Conservation (phyloP, 352 stramenopile genomes). For the Phytophthora brassicae region DNA sequence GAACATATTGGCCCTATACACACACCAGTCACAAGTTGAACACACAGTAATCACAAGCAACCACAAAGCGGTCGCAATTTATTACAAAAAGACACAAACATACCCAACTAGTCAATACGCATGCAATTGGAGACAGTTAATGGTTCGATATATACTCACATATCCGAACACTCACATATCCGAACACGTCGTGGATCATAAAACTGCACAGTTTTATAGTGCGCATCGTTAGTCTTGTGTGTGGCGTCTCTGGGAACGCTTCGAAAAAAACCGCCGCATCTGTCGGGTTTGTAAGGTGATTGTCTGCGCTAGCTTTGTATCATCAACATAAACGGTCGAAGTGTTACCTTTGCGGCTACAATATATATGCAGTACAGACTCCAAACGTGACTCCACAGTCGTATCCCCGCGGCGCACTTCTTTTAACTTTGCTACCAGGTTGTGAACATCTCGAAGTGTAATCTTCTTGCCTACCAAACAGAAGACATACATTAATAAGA, state of each 20-base stretch:
- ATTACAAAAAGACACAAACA: background rate
- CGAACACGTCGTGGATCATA: background rate
- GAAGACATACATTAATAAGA: no score
- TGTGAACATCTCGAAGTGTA: background rate
- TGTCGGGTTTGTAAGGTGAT: constrained; percentile 7
- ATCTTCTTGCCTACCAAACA: background rate
- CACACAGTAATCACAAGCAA: background rate
- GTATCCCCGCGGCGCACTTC: background rate
- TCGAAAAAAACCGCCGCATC: constrained; percentile 4
- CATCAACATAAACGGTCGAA: constrained; percentile 4
- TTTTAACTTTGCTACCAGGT: background rate
- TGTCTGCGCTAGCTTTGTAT: background rate
- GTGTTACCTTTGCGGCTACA: constrained; percentile 1
- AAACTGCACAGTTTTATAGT: background rate
- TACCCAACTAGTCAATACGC: background rate
- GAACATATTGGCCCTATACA: background rate
- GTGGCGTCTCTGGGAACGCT: constrained; percentile 1
- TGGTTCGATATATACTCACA: no score
- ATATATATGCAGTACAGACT: background rate
- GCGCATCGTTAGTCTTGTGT: background rate
- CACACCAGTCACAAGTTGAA: background rate
- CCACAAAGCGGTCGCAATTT: no score
- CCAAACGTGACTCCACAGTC: background rate
- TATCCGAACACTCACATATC: no score
- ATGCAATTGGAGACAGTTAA: background rate